Evolutionary conservation across 257 asterid genomes (phyloP).

Genomic region (Misopates orontium): DNA sequence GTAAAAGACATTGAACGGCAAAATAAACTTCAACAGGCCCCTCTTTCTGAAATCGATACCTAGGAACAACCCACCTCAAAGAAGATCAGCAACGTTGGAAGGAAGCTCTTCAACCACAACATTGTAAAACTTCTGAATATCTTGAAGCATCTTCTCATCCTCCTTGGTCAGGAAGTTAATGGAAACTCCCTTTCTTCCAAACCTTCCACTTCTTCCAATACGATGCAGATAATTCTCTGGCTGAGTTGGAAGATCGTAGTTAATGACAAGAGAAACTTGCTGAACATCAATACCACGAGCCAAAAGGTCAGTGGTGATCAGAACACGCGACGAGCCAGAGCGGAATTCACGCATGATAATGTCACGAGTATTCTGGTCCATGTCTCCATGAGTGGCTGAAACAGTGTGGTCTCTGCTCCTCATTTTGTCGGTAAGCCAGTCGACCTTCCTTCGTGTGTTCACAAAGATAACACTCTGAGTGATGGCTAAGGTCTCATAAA

Average conservation of each 20-base stretch:
- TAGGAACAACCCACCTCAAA: slow-evolving; percentile 31
- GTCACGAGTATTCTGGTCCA: slow-evolving; percentile 85
- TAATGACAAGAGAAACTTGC: slow-evolving; percentile 77
- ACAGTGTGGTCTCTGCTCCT: slow-evolving; percentile 71
- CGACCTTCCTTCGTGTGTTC: slow-evolving; percentile 78
- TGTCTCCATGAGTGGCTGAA: slow-evolving; percentile 83
- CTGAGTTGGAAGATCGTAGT: slow-evolving; percentile 75
- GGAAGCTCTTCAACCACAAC: slow-evolving; percentile 74
- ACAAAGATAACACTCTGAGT: slow-evolving; percentile 80
- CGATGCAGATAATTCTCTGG: slow-evolving; percentile 82
- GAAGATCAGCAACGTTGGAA: slow-evolving; percentile 72
- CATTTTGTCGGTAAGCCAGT: slow-evolving; percentile 84
- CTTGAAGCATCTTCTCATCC: slow-evolving; percentile 66
- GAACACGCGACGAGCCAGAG: slow-evolving; percentile 63
- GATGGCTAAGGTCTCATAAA: slow-evolving; percentile 72
- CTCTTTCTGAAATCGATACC: slow-evolving; percentile 2
- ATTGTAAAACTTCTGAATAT: slow-evolving; percentile 77
- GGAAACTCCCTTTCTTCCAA: slow-evolving; percentile 78
- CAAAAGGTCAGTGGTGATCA: slow-evolving; percentile 47
- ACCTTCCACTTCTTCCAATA: slow-evolving; percentile 77
- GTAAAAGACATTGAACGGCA: slow-evolving; percentile 25
- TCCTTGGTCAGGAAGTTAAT: slow-evolving; percentile 66
- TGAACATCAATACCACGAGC: slow-evolving; percentile 56
- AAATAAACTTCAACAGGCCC: slow-evolving; percentile 6
- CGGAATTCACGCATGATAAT: slow-evolving; percentile 83